phyloP scores from a whole-genome alignment of 202 grass and related monocot species.

The Zoysia matrella region DNA sequence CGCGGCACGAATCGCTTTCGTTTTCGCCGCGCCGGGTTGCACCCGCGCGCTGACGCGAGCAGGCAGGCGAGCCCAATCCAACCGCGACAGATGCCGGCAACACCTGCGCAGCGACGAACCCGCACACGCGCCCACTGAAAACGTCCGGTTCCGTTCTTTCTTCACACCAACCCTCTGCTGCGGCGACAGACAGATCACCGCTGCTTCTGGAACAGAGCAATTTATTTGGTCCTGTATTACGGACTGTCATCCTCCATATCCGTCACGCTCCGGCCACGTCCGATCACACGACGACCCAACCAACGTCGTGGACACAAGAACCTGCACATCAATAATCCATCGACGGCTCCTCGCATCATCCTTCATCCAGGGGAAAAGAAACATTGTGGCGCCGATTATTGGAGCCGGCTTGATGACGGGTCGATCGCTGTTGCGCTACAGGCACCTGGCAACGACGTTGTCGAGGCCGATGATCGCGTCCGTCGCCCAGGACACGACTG shows the following conservation, averaged over 20 bases:
- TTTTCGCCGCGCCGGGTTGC: background rate
- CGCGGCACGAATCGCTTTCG: background rate
- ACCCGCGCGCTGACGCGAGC: background rate
- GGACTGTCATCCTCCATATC: background rate
- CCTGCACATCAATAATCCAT: background rate
- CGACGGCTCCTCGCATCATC: background rate
- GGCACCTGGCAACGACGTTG: slow-evolving; percentile 40
- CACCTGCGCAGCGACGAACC: background rate
- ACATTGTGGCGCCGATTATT: background rate
- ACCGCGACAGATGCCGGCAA: background rate
- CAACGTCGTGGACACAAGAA: too few species aligned
- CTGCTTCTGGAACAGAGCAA: background rate
- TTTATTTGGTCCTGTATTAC: too few species aligned
- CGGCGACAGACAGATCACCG: background rate
- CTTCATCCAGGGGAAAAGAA: background rate
- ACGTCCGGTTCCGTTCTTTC: background rate
- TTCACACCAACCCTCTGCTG: background rate
- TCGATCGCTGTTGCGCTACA: slow-evolving; percentile 41
- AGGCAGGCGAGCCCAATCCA: background rate
- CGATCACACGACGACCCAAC: background rate
- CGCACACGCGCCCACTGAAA: background rate
- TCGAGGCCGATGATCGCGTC: slow-evolving; percentile 22
- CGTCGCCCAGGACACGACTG: background rate
- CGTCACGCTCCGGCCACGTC: background rate
- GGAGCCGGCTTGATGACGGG: background rate